A percentile compares a stretch with the other conserved stretches of the same genome.
Evolutionary conservation across 164 flowering plant genomes (phyloP).

Genomic region (Vitis labrusca): DNA sequence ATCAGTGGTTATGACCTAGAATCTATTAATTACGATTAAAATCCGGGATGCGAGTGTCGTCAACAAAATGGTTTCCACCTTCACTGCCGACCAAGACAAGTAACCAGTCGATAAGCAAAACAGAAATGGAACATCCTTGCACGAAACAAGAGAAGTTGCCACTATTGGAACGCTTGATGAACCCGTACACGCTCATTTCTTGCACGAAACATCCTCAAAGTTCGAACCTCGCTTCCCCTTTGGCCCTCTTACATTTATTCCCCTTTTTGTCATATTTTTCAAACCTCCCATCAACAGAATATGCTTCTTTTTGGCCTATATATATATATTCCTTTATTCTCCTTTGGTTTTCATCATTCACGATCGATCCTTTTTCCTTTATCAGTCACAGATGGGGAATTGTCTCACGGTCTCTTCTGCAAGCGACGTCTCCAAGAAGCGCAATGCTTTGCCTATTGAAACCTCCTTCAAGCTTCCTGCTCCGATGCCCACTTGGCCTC

Average conservation of each 20-base stretch:
- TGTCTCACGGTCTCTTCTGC: slow-evolving; percentile 14
- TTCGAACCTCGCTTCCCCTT: no score
- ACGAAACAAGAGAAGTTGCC: no score
- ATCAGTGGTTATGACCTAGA: no score
- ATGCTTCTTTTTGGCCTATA: background rate
- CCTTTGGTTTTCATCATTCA: background rate
- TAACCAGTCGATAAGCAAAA: no score
- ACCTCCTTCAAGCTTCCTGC: slow-evolving; percentile 59
- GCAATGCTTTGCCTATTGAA: slow-evolving; percentile 36
- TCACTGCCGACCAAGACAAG: no score
- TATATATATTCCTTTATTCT: background rate
- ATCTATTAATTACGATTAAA: no score
- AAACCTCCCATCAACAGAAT: background rate
- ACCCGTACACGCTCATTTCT: no score
- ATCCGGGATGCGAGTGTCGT: no score
- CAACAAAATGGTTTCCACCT: no score
- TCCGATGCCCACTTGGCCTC: slow-evolving; percentile 51
- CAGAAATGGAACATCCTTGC: no score
- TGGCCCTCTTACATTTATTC: background rate
- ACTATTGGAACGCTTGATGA: no score
- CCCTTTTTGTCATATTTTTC: background rate
- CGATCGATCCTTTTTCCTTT: background rate
- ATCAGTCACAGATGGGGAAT: slow-evolving; percentile 33
- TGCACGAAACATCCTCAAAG: no score
- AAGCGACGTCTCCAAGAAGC: slow-evolving; percentile 14